Evolutionary conservation across 495 filamentous ascomycete genomes (phyloP), one percentile per base, ranked within the genome.

Genomic region (Penicillium psychrofluorescens): DNA sequence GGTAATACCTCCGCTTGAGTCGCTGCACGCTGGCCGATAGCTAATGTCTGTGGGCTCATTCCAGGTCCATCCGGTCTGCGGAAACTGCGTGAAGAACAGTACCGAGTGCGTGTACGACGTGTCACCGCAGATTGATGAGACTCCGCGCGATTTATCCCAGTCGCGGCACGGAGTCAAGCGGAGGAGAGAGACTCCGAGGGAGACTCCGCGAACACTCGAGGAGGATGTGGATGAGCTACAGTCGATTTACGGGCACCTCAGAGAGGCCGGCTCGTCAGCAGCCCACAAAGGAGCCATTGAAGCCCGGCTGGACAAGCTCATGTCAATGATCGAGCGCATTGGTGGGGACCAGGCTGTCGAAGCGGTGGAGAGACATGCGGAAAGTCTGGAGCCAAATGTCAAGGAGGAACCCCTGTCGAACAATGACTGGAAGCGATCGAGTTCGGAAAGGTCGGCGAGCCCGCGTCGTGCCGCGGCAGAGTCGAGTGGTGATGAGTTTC

Each of bases 21-120:
- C 32, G 22, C 22, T 22, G 22, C 22, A 3, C 22, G 11, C 30
- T 36, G n/a, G 40, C 22, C 5, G 8, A 7, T 33, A 11, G 28
- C 10, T 40, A 13, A 30, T 35, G 10, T 30, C 44, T 29, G 13
- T 7, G 2, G 4, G 0, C 28, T 8, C 9, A 15, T 31, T 11
- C 27, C 48, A 73, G 70, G 59, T 67, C 11, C 71, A 75, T 46
- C 71, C 71, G 2, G 50, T 72, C n/a, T 75, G 71, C 43, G 64
- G 68, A 11, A 72, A 71, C 45, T 75, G 71, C 49, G 43, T 48
- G 30, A 75, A 73, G 41, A 72, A 62, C 51, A 63, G 61, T 16
- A 58, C 57, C 46, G 57, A 73, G 36, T 75, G 71, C 49, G 41
- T 66, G 11, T 75, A 72, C 49, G 67, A 72, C 53, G 53, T 45